Conservation (phyloP, 2,329 filamentous ascomycete genomes). For the Botryosphaeria dothidea region DNA sequence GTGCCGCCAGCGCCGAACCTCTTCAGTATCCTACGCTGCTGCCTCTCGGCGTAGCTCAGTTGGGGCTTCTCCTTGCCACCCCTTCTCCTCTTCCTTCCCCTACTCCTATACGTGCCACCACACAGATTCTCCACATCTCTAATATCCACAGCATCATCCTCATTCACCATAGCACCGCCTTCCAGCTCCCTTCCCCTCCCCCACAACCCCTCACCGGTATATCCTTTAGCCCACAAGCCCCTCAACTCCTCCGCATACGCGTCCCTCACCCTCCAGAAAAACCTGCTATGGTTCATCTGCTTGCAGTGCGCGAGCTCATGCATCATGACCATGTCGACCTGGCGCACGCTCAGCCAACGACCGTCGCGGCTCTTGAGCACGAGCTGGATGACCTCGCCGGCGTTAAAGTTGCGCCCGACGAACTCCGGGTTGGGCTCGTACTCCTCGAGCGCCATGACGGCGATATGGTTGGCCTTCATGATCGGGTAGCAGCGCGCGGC, state of each 20-base stretch:
- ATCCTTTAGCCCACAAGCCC: conserved; percentile 66
- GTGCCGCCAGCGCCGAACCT: conserved; percentile 75
- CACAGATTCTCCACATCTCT: conserved; percentile 68
- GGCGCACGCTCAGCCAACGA: conserved; percentile 75
- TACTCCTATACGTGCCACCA: conserved; percentile 70
- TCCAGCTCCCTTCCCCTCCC: conserved; percentile 66
- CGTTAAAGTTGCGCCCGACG: conserved; percentile 86
- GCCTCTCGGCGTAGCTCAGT: conserved; percentile 69
- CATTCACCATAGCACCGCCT: conserved; percentile 55
- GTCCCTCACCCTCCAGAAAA: conserved; percentile 80
- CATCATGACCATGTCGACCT: conserved; percentile 95
- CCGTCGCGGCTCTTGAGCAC: conserved; percentile 70
- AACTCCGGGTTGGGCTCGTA: conserved; percentile 81
- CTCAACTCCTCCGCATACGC: conserved; percentile 71
- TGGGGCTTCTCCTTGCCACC: conserved; percentile 37
- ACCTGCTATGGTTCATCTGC: conserved; percentile 85
- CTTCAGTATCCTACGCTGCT: conserved; percentile 70
- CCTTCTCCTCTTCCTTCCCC: conserved; percentile 31
- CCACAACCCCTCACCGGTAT: conserved; percentile 83
- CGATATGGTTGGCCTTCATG: conserved; percentile 48
- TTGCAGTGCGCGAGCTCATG: conserved; percentile 86
- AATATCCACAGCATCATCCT: conserved; percentile 62
- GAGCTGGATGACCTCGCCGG: conserved; percentile 82
- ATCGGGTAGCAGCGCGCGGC: conserved; percentile 72
- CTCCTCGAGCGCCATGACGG: conserved; percentile 67